These are phyloP conservation scores for Myotisia sp. DNA, from an alignment of 2,329 filamentous ascomycete species.

Conservation along the genomic window DNA sequence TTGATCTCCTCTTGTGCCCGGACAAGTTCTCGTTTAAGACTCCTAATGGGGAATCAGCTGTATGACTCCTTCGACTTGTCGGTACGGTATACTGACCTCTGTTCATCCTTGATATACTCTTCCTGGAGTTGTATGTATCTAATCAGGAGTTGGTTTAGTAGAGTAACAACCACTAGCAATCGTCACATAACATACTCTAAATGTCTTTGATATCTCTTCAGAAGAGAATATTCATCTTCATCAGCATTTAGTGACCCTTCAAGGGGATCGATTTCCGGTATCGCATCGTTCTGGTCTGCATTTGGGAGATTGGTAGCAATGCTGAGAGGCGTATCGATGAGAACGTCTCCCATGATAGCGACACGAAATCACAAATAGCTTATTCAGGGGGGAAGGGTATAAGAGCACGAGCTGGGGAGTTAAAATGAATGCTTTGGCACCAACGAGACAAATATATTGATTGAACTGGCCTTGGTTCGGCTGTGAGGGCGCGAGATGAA, in stretches of 20 bases:
- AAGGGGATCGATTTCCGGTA: conserved; percentile 79
- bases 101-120: conserved; percentile 99
- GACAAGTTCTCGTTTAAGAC: conserved; percentile 90
- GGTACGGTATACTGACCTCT: conserved; percentile 57
- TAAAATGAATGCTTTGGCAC: too few relatives aligned
- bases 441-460: too few relatives aligned
- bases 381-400: too few relatives aligned
- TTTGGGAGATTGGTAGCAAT: conserved; percentile 61
- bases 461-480: too few relatives aligned
- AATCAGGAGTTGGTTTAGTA: conserved; percentile 10
- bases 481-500: too few relatives aligned
- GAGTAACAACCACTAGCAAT: conserved; percentile 3
- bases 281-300: conserved; percentile 57
- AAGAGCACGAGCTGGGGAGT: too few relatives aligned
- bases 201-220: conserved; percentile 95
- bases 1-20: conserved; percentile 99
- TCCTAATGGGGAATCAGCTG: conserved; percentile 39
- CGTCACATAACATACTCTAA: conserved; percentile 53
- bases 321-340: conserved; percentile 57
- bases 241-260: conserved; percentile 70
- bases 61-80: too few relatives aligned
- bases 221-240: conserved; percentile 81
- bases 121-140: conserved; percentile 95
- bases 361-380: too few relatives aligned
- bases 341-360: conserved; percentile 66